A percentile compares a stretch with the other conserved stretches of the same genome.
Conservation (phyloP, 2,329 filamentous ascomycete genomes). For the Phymatotrichopsis omnivora region DNA sequence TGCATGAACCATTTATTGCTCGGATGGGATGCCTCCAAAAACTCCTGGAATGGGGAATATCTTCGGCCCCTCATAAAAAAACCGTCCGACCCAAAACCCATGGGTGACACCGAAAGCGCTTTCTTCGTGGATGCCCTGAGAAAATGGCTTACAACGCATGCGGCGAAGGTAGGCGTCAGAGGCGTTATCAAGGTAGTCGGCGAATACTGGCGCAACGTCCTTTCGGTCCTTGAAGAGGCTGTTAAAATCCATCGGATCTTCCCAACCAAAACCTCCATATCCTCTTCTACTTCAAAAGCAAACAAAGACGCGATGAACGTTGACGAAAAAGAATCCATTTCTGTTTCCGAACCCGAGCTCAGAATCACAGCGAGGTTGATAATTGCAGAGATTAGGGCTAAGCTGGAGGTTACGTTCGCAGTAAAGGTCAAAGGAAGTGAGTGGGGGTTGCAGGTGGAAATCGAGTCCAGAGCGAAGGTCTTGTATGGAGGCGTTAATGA, state of each 20-base stretch:
- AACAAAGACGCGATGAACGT: not conserved
- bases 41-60: constrained; percentile 15
- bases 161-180: not conserved
- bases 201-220: constrained; percentile 17
- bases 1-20: constrained; percentile 21
- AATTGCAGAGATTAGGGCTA: constrained; percentile 21
- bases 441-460: constrained; percentile 10
- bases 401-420: constrained; percentile 21
- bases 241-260: constrained; percentile 14
- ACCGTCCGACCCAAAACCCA: constrained; percentile 10
- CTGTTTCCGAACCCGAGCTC: not conserved
- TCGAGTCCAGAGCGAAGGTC: too few species aligned
- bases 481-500: constrained; percentile 22
- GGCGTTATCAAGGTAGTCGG: constrained; percentile 10
- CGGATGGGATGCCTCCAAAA: constrained; percentile 15
- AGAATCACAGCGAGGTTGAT: constrained; percentile 23
- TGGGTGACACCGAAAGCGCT: constrained; percentile 9
- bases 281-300: too few species aligned
- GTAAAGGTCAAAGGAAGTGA: constrained; percentile 8
- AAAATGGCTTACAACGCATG: not conserved
- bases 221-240: constrained; percentile 15
- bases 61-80: constrained; percentile 4
- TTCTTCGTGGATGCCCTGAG: constrained; percentile 21
- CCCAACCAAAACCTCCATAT: constrained; percentile 2
- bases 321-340: not conserved